Evolutionary conservation across 1,139 yeast genomes (phyloP), one percentile per base, ranked within the genome.

Genomic region (Petasospora rhodanensis): DNA sequence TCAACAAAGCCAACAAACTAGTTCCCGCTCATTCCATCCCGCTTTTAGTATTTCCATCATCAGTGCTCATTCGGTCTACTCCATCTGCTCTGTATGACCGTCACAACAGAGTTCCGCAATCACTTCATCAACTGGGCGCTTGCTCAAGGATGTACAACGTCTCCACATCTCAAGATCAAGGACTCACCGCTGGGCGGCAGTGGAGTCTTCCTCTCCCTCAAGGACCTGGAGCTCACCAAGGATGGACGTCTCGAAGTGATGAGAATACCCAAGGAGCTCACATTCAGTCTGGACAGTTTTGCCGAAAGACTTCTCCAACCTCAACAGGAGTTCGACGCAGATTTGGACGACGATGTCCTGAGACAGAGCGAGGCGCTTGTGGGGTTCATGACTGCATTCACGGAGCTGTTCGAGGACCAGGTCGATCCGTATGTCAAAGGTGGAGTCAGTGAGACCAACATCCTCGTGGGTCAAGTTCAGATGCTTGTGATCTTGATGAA

Each of bases 211-310:
- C 40, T 54, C 4, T 42, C 51, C 17, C 14, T 43, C n/a, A n/a
- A n/a, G n/a, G n/a, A n/a, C n/a, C n/a, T n/a, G n/a, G 21, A 27
- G 13, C 26, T 32, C 4, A 19, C 27, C 14, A 33, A 32, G 4
- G 45, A 37, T n/a, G 51, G 45, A 3, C 40, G 38, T 42, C 42
- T 49, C 29, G 49, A 58, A 27, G 49, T 68, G n/a, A 45, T 68
- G 24, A 47, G 70, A 31, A 55, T 70, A 4, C 73, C 75, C 0
- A 36, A 47, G 9, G 16, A 17, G 0, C 30, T 54, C 2, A 52
- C 62, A 0, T 55, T 64, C 29, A 52, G 70, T 14, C 46, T 70
- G 22, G 54, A 54, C 2, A 29, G 58, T 28, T 46, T 60, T 35
- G 45, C 36, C 26, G 20, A 34, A 18, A 23, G 21, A 22, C 17